phyloP scores from a whole-genome alignment of 2,329 filamentous ascomycete genomes.

The Knoxdaviesia proteae region DNA sequence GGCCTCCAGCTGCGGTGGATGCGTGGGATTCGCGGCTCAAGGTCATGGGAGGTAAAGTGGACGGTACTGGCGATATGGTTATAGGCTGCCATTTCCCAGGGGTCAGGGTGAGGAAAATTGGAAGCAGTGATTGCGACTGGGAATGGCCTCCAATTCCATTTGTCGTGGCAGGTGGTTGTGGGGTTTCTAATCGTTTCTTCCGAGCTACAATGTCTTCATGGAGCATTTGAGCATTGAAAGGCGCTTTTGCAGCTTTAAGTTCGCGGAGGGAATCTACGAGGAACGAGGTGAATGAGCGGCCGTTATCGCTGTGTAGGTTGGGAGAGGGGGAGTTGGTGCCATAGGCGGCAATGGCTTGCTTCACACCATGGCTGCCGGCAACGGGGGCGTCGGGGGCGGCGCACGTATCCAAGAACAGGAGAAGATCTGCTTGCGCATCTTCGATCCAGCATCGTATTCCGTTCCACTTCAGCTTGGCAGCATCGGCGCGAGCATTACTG shows the following conservation, averaged over 20 bases:
- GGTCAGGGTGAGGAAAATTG: conserved; percentile 34
- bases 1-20: conserved; percentile 9
- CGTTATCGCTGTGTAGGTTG: conserved; percentile 18
- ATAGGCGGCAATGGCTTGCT: conserved; percentile 42
- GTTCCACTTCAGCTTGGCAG: conserved; percentile 42
- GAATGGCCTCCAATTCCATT: too few relatives aligned
- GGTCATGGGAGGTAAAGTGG: too few relatives aligned
- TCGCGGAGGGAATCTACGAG: conserved; percentile 33
- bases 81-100: conserved; percentile 30
- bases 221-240: conserved; percentile 34
- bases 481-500: conserved; percentile 35
- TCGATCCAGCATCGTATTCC: conserved; percentile 41
- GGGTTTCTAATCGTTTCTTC: conserved; percentile 6
- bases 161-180: too few relatives aligned
- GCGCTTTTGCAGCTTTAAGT: conserved; percentile 22
- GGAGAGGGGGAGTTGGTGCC: conserved; percentile 21
- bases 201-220: conserved; percentile 31
- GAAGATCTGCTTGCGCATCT: conserved; percentile 40
- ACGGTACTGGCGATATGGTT: conserved; percentile 21
- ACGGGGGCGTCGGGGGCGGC: conserved; percentile 28
- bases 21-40: conserved; percentile 10
- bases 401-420: conserved; percentile 42
- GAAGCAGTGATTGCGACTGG: conserved; percentile 9
- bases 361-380: conserved; percentile 31
- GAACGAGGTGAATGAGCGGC: conserved; percentile 36